Evolutionary conservation across 768 basidiomycete species (phyloP), one percentile per base, ranked within the genome.

Genomic region (Chalciporus pseudorubinellus): DNA sequence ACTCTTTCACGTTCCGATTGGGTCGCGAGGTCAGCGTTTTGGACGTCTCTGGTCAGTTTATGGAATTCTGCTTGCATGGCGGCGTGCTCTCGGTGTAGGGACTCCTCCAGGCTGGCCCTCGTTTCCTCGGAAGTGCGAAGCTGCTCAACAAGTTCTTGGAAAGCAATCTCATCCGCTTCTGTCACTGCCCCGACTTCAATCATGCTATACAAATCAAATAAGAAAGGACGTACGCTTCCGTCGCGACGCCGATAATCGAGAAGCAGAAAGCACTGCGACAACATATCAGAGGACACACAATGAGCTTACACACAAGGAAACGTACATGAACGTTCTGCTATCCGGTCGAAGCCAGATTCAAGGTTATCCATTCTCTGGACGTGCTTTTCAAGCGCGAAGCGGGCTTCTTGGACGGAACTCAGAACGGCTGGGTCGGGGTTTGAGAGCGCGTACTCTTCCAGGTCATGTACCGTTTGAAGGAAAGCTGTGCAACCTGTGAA

Each of bases 321-420:
- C 89, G 50, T 65, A 92, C 92, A 67, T 52, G 89, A 90, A 42
- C 87, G 81, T 64, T 94, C 91, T 3, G 89, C 87, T 59, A 95
- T 86, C 56, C 83, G 80, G 59, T 95, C 93, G 61, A 97, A 94
- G 2, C 87, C 86, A 1, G 80, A 66, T 65, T 91, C 87, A 12
- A 95, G 74, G 21, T 74, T 77, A 53, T 95, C 91, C 83, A 97
- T 89, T 67, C 83, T 86, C 28, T 67, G 70, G 39, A 92, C 73
- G 6, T 90, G 75, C 66, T 81, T 89, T 54, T 88, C 84, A 29
- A 97, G 70, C 3, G 79, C 73, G 6, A 61, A 55, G 26, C 83
- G 81, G 26, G 85, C 81, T 60, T 87, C 85, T 21, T 72, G 72
- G 3, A 93, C 74, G 34, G 90, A 84, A 31, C 59, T 69, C 6